phyloP scores from a whole-genome alignment of 352 stramenopile genomes.

The Globisporangium orthogonon region DNA sequence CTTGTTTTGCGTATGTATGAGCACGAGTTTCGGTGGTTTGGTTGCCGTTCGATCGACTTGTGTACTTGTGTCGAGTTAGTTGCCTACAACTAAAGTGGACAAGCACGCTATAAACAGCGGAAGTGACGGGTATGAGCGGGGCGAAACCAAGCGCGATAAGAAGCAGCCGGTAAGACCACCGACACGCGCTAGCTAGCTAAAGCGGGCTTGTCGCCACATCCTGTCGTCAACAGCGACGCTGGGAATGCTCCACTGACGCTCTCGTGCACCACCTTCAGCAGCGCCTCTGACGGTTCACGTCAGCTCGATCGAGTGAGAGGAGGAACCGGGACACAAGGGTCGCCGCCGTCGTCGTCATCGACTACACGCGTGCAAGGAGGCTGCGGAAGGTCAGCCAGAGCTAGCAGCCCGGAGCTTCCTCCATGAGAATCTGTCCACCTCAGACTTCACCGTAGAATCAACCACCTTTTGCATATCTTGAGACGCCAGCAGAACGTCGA shows the following conservation, averaged over 20 bases:
- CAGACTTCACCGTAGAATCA: not conserved
- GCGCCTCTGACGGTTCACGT: not conserved
- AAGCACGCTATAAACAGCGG: not conserved
- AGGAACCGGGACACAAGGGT: not conserved
- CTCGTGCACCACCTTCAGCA: not conserved
- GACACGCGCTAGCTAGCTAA: not conserved
- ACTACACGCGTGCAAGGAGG: not conserved
- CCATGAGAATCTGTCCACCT: not conserved
- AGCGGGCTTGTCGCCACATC: not conserved
- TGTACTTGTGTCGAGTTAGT: no score
- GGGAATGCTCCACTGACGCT: conserved; percentile 1
- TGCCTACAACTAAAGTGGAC: no score
- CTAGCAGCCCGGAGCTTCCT: not conserved
- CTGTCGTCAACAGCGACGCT: not conserved
- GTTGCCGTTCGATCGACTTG: no score
- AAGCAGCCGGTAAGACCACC: not conserved
- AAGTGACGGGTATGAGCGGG: no score
- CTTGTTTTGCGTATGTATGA: not conserved
- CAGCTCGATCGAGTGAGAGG: not conserved
- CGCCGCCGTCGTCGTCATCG: not conserved
- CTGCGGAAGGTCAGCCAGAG: not conserved
- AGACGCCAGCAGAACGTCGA: not conserved
- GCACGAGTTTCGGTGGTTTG: no score
- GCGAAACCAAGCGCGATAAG: not conserved
- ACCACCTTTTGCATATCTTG: not conserved